A percentile compares a stretch with the other conserved stretches of the same genome.
Evolutionary conservation across 345 rosid species (phyloP).

Genomic region (Xanthoceras sorbifolium): DNA sequence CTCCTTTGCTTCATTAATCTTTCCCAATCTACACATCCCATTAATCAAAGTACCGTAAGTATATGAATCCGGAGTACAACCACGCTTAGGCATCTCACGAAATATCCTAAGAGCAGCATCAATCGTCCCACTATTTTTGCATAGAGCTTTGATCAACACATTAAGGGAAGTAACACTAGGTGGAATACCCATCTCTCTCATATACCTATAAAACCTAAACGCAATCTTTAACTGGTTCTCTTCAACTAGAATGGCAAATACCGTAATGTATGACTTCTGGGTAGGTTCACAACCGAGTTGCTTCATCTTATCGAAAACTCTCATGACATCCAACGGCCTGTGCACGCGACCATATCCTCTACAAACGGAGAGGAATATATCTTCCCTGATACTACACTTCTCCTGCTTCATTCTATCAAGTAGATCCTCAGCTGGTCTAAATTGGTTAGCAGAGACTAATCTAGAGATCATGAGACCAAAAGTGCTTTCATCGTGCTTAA

Average conservation of each 20-base stretch:
- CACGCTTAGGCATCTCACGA: conserved; percentile 71
- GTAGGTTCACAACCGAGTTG: conserved; percentile 63
- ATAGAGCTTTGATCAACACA: conserved; percentile 84
- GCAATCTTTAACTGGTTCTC: conserved; percentile 73
- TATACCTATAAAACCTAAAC: conserved; percentile 63
- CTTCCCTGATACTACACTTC: conserved; percentile 56
- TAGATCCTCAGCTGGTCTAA: conserved; percentile 68
- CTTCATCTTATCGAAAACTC: conserved; percentile 72
- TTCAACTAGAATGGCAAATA: conserved; percentile 72
- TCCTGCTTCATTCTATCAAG: conserved; percentile 69
- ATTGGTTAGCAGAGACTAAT: conserved; percentile 66
- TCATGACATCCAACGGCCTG: conserved; percentile 63
- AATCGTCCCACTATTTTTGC: conserved; percentile 61
- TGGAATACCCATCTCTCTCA: conserved; percentile 65
- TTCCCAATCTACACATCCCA: conserved; percentile 74
- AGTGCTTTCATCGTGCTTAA: conserved; percentile 53
- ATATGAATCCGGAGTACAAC: conserved; percentile 75
- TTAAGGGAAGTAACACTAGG: conserved; percentile 70
- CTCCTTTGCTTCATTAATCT: conserved; percentile 63
- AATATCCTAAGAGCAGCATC: conserved; percentile 78
- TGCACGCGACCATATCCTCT: conserved; percentile 84
- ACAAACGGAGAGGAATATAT: conserved; percentile 63
- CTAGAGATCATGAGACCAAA: conserved; percentile 65
- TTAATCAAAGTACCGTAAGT: conserved; percentile 89
- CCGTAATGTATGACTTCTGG: conserved; percentile 52